Evolutionary conservation across 257 asterid genomes (phyloP).

Genomic region (Nemophila menziesii): DNA sequence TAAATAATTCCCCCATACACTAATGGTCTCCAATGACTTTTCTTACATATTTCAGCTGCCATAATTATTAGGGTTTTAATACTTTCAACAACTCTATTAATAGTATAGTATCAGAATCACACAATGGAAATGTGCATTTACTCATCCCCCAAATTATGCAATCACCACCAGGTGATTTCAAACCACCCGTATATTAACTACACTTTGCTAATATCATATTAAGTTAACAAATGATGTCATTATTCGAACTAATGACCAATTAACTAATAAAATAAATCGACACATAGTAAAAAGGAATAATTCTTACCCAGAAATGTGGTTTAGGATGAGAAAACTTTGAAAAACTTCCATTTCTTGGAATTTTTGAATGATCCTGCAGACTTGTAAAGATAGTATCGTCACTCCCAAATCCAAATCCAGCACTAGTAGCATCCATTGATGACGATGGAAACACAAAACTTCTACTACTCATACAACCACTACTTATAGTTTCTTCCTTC

Average conservation of each 20-base stretch:
- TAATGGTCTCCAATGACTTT: not conserved
- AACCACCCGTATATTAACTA: no score
- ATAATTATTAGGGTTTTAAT: constrained; percentile 3
- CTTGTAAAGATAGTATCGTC: constrained; percentile 8
- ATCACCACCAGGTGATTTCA: no score
- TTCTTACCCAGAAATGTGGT: constrained; percentile 60
- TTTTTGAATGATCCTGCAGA: constrained; percentile 15
- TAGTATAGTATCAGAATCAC: not conserved
- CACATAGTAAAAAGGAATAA: no score
- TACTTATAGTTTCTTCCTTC: constrained; percentile 17
- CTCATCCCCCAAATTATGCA: no score
- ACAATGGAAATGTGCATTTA: not conserved
- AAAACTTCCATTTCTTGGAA: constrained; percentile 46
- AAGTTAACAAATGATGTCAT: no score
- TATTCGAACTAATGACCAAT: no score
- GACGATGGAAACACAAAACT: constrained; percentile 35
- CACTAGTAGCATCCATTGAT: constrained; percentile 10
- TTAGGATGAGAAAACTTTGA: constrained; percentile 21
- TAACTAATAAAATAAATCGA: no score
- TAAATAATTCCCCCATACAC: not conserved
- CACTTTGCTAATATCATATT: no score
- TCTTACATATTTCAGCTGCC: constrained; percentile 11
- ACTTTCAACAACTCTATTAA: constrained; percentile 4
- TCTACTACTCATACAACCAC: constrained; percentile 13
- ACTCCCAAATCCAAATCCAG: constrained; percentile 1